Evolutionary conservation across 208 protist genomes (phyloP).

Genomic region (Acanthamoeba lugdunensis): DNA sequence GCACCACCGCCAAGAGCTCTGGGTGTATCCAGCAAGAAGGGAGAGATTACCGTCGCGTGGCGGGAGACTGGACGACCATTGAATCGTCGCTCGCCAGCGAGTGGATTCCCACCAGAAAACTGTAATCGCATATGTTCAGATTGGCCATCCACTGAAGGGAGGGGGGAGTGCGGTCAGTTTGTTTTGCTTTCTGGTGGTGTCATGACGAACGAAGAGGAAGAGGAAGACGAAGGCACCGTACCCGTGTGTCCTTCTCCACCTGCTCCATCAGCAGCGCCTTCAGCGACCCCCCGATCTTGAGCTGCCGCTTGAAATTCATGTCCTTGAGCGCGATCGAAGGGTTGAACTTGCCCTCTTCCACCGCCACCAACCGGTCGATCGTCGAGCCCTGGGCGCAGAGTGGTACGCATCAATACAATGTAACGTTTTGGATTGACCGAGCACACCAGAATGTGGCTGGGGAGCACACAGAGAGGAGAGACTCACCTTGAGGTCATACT

Average conservation of each 20-base stretch:
- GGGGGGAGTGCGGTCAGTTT: neutral
- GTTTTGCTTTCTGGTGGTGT: no score
- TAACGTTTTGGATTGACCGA: neutral
- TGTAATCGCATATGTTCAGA: constrained; percentile 70
- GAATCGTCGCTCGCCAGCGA: constrained; percentile 17
- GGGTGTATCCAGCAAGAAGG: neutral
- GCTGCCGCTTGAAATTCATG: constrained; percentile 74
- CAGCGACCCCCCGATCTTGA: constrained; percentile 32
- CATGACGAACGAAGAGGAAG: neutral
- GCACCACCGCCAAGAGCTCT: neutral
- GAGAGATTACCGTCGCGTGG: neutral
- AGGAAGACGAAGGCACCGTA: neutral
- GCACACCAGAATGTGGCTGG: neutral
- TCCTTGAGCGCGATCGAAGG: constrained; percentile 72
- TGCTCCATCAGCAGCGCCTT: constrained; percentile 75
- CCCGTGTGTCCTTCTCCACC: constrained; percentile 75
- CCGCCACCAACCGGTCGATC: constrained; percentile 68
- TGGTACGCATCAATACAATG: neutral
- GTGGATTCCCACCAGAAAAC: constrained; percentile 72
- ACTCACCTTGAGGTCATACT: constrained; percentile 75
- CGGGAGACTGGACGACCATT: neutral
- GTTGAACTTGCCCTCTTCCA: constrained; percentile 64
- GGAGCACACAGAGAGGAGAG: neutral
- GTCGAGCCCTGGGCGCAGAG: constrained; percentile 46
- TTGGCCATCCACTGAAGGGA: constrained; percentile 68